Evolutionary conservation across 2,329 filamentous ascomycete species (phyloP), one percentile per base, ranked within the genome.

Genomic region (Teratosphaeria gauchensis): DNA sequence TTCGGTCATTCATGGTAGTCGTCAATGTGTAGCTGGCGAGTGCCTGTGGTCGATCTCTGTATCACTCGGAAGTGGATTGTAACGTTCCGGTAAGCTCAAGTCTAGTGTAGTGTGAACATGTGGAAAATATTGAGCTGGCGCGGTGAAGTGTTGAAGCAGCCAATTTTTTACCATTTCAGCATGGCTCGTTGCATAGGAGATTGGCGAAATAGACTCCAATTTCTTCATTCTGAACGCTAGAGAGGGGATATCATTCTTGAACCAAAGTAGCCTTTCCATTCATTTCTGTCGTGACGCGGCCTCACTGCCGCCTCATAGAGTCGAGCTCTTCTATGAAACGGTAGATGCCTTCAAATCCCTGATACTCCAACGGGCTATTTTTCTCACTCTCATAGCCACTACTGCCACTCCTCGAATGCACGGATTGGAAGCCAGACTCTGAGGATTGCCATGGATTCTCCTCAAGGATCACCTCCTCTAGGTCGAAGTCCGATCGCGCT

Each of bases 251-350:
- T 65, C 64, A 64, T 59, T 65, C 62, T 65, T 35, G 62, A 58
- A 56, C 61, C 19, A 56, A 55, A 52, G 54, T 62, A 59, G 56
- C 58, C 48, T 57, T 31, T 55, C 38, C 53, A 30, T 46, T 55
- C 56, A 21, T 33, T 24, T 33, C 48, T 51, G 33, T n/a, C 24
- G 53, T 28, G 4, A 31, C 46, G 1, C 14, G 8, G 30, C 19
- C 35, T n/a, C 46, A 52, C 16, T 6, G 64, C 65, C 64, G 72
- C 35, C 67, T 58, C 46, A 77, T 77, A 51, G 74, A 72, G 69
- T 87, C 84, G 65, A 84, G 85, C 63, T 86, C 80, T 64, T 84
- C 81, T 59, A 88, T 76, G 67, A 88, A 88, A 55, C 78, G 77
- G 66, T 85, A 84, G 35, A 88, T 86, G 2, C 84, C 85, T 66